Conservation (phyloP, 2,329 filamentous ascomycete genomes). For the Xylariaceae sp. region DNA sequence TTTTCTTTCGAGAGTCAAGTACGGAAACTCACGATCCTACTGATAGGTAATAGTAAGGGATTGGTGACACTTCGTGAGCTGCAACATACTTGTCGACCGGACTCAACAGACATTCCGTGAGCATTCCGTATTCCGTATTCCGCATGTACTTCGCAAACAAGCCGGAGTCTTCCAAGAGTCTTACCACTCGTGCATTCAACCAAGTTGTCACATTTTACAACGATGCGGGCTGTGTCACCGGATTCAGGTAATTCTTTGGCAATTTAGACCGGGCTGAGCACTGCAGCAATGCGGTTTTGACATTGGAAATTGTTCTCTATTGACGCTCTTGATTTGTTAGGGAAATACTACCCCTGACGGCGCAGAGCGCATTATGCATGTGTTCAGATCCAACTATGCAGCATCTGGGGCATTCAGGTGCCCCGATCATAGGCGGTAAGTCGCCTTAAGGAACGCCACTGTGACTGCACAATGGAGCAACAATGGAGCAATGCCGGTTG, state of each 20-base stretch:
- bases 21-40: too few species aligned
- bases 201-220: too few species aligned
- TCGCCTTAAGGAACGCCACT: not conserved
- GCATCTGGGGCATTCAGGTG: not conserved
- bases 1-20: too few species aligned
- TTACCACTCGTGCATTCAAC: too few species aligned
- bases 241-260: not conserved
- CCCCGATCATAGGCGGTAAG: not conserved
- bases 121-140: not conserved
- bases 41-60: too few species aligned
- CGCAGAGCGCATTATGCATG: not conserved
- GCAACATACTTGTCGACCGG: too few species aligned
- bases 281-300: not conserved
- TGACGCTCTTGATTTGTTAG: not conserved
- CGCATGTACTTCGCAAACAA: not conserved
- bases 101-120: not conserved
- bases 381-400: not conserved
- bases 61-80: too few species aligned
- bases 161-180: too few species aligned
- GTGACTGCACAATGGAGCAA: too few species aligned
- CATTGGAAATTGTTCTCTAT: not conserved
- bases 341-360: not conserved
- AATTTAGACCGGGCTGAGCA: not conserved
- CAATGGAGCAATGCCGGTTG: too few species aligned
- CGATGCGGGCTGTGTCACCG: too few species aligned